Percentiles rank a stretch among this genome's conserved stretches.
These are phyloP conservation scores for Linum lewisii DNA, from an alignment of 345 rosid species.

Conservation along the genomic window DNA sequence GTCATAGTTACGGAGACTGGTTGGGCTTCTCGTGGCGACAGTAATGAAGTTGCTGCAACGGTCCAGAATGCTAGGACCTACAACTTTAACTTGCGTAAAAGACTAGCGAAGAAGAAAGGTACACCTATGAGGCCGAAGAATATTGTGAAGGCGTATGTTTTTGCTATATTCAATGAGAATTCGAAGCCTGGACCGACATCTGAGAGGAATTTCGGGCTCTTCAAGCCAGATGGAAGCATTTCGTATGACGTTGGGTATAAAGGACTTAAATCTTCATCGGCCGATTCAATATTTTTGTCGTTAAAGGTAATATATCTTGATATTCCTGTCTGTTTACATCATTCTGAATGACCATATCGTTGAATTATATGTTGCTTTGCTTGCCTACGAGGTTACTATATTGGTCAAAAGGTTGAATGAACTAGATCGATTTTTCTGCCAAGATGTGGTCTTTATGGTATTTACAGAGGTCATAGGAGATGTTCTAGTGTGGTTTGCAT, in stretches of 20 bases:
- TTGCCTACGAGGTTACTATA: neutral
- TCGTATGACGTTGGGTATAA: slow-evolving; percentile 74
- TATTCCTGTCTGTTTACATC: slow-evolving; percentile 14
- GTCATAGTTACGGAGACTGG: slow-evolving; percentile 91
- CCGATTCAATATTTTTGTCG: slow-evolving; percentile 31
- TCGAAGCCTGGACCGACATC: slow-evolving; percentile 73
- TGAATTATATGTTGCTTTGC: neutral
- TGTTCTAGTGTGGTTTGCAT: neutral
- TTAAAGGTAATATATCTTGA: slow-evolving; percentile 41
- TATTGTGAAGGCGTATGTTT: slow-evolving; percentile 70
- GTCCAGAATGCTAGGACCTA: slow-evolving; percentile 67
- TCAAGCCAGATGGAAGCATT: slow-evolving; percentile 85
- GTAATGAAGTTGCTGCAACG: slow-evolving; percentile 82
- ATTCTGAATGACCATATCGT: neutral
- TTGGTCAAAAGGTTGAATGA: neutral
- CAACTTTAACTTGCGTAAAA: slow-evolving; percentile 82
- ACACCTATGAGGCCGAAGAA: slow-evolving; percentile 79
- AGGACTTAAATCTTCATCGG: slow-evolving; percentile 64
- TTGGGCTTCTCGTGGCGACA: slow-evolving; percentile 89
- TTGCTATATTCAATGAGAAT: slow-evolving; percentile 86
- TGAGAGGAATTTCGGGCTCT: slow-evolving; percentile 86
- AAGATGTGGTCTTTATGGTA: neutral
- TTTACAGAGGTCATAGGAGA: too few relatives aligned
- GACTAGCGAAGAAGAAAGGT: slow-evolving; percentile 92
- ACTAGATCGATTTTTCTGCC: neutral